phyloP scores from a whole-genome alignment of 140 eudicot genomes.

The Ambrosia hybrid region DNA sequence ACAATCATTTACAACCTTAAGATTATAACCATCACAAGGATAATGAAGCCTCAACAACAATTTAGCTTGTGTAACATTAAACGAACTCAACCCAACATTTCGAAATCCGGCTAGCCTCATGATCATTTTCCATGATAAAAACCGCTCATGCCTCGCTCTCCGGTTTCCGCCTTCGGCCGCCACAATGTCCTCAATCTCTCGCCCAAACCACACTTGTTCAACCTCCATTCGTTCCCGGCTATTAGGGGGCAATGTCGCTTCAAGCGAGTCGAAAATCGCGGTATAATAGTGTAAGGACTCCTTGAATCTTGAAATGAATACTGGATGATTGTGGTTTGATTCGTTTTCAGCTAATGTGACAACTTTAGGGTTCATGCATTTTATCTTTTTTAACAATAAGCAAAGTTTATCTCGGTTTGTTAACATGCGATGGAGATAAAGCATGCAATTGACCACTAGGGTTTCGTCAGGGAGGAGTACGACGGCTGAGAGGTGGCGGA shows the following conservation, averaged over 20 bases:
- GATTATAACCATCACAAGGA: constrained; percentile 85
- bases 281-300: constrained; percentile 74
- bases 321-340: constrained; percentile 71
- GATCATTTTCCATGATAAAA: constrained; percentile 67
- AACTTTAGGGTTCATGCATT: constrained; percentile 62
- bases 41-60: constrained; percentile 78
- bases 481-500: constrained; percentile 30
- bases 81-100: constrained; percentile 57
- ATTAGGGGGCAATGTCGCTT: constrained; percentile 80
- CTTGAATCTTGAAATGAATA: constrained; percentile 52
- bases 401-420: constrained; percentile 46
- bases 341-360: constrained; percentile 74
- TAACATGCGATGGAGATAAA: constrained; percentile 64
- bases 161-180: constrained; percentile 54
- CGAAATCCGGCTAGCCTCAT: constrained; percentile 59
- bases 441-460: constrained; percentile 73
- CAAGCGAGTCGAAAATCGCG: constrained; percentile 73
- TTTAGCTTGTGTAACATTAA: constrained; percentile 79
- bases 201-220: constrained; percentile 76
- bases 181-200: constrained; percentile 69
- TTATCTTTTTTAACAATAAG: constrained; percentile 49
- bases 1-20: constrained; percentile 50
- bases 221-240: constrained; percentile 67
- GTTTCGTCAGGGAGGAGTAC: constrained; percentile 47
- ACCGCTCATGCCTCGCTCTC: constrained; percentile 68